Evolutionary conservation across 495 filamentous ascomycete genomes (phyloP).

Genomic region (Aspergillus conjunctus): DNA sequence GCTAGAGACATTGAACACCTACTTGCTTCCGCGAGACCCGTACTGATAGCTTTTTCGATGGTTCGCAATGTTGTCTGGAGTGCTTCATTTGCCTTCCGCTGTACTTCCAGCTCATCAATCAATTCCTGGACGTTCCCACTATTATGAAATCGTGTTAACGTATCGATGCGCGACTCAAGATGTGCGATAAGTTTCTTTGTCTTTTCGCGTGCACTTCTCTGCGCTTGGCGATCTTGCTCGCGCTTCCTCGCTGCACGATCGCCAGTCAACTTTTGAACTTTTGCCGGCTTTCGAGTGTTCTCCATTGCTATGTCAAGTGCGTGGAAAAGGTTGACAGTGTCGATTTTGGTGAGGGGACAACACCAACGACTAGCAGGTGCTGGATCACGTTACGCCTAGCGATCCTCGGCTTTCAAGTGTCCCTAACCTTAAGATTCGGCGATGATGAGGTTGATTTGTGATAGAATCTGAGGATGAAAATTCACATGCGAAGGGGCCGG

Average conservation of each 20-base stretch:
- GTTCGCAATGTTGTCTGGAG: conserved; percentile 13
- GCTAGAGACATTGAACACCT: not conserved
- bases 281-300: conserved; percentile 12
- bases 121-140: conserved; percentile 20
- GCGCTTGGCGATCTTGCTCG: conserved; percentile 23
- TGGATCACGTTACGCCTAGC: not conserved
- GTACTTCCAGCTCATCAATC: conserved; percentile 20
- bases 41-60: conserved; percentile 14
- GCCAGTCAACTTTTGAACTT: conserved; percentile 14
- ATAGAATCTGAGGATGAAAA: conserved; percentile 1
- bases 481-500: conserved; percentile 14
- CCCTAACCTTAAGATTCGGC: not conserved
- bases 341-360: not conserved
- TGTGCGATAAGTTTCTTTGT: conserved; percentile 19
- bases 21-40: conserved; percentile 18
- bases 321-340: not conserved
- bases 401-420: conserved; percentile 1
- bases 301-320: conserved; percentile 13
- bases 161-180: conserved; percentile 20
- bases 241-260: conserved; percentile 23
- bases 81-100: conserved; percentile 20
- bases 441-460: not conserved
- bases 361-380: not conserved
- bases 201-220: conserved; percentile 23
- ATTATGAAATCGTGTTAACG: conserved; percentile 18